Evolutionary conservation across 2,329 filamentous ascomycete genomes (phyloP), one percentile per base, ranked within the genome.

Genomic region (Calonectria pseudoreteaudii): DNA sequence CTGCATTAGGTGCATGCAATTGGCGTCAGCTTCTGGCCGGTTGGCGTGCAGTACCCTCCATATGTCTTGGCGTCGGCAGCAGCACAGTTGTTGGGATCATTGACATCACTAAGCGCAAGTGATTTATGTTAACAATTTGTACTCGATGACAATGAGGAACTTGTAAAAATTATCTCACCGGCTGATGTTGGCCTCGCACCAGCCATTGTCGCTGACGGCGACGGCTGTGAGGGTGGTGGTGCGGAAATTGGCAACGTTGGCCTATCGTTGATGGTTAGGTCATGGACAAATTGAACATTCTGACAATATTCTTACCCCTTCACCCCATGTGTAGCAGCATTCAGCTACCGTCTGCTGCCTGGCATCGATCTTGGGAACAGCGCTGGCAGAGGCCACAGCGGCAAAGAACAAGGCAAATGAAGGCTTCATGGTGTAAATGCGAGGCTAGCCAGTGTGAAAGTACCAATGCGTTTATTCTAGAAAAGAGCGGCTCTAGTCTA

Each of bases 1-100:
- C 20, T 53, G 16, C 2, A 53, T 56, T 20, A 56, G 16, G 28
- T 31, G 28, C 50, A 56, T 56, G 26, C 50, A 31, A 56, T 31
- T 4, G 28, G 16, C 8, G 50, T 56, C 28, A 56, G 28, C 18
- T 28, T 20, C 18, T 34, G 16, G 28, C 50, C 50, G 10, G 50
- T 10, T n/a, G 50, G 50, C 14, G 50, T 56, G 50, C 50, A 56
- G 18, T 56, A 56, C 31, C 50, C 50, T 18, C 50, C 50, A 18
- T 56, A 56, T 2, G 28, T 56, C 18, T 56, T 56, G 26, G 50
- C 50, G 18, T 56, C 28, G 6, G 50, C 50, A 56, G 50, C 50
- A n/a, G 50, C 26, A 10, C 50, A 56, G 28, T 56, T 56, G 28
- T 56, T 56, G 50, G 50, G 50, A n/a, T 31, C 28, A 56, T 56